phyloP scores from a whole-genome alignment of 306 rosid genomes.

The Castanopsis chinensis region DNA sequence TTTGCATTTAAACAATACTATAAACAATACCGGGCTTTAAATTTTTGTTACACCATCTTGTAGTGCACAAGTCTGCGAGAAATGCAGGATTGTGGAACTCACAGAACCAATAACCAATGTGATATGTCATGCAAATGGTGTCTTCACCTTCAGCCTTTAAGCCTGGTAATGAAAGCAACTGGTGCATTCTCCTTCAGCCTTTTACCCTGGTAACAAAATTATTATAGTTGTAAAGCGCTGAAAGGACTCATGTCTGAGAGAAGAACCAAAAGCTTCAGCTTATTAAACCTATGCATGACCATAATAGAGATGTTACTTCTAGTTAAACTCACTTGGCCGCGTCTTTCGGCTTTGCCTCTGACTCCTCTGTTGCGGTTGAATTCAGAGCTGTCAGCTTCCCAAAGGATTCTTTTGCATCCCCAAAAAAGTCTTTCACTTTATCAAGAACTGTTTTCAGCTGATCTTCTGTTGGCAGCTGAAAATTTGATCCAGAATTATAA shows the following conservation, averaged over 20 bases:
- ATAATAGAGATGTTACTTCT: not conserved
- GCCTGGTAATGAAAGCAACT: conserved; percentile 37
- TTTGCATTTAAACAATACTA: conserved; percentile 3
- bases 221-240: not conserved
- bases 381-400: conserved; percentile 63
- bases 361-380: conserved; percentile 37
- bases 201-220: conserved; percentile 41
- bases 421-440: conserved; percentile 81
- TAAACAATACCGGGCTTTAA: conserved; percentile 39
- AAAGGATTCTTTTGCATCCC: conserved; percentile 87
- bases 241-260: conserved; percentile 11
- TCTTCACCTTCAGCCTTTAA: conserved; percentile 34
- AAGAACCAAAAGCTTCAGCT: not conserved
- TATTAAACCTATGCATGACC: not conserved
- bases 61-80: conserved; percentile 14
- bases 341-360: conserved; percentile 38
- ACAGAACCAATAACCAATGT: conserved; percentile 17
- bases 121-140: conserved; percentile 27
- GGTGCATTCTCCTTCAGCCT: conserved; percentile 18
- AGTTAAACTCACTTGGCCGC: conserved; percentile 63
- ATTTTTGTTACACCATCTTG: conserved; percentile 25
- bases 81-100: conserved; percentile 17
- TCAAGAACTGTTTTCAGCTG: conserved; percentile 75
- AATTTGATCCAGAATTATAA: conserved; percentile 22
- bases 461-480: conserved; percentile 86